Evolutionary conservation across 164 flowering plant species (phyloP), one percentile per base, ranked within the genome.

Genomic region (Aristolochia californica): DNA sequence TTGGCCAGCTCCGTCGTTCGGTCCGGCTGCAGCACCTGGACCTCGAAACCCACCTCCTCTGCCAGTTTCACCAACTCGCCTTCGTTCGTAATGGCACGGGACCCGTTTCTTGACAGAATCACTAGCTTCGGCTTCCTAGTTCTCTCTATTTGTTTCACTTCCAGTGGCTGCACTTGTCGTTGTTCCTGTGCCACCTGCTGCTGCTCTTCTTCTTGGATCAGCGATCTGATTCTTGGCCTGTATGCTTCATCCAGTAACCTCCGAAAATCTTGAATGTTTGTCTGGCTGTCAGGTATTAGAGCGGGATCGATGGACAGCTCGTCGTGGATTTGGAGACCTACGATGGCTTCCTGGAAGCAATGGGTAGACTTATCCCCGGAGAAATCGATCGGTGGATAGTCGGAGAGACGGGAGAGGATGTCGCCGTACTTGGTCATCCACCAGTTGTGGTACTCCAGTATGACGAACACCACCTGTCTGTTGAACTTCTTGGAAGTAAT

Each of bases 391-490:
- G 78, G 75, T 1, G 88, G 85, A 57, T 83, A 87, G 62, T 86
- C 75, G 0, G 96, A 77, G 56, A 91, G 85, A 0, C 48, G 83
- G 0, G 93, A 72, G 40, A 91, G 67, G 30, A 91, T 72, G 43
- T 83, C 72, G 0, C 72, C 83, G 55, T 88, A 91, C 70, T 91
- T 91, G 20, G 70, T 76, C 13, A 79, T 57, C 96, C 96, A 91
- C 98, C 96, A 91, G 2, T 60, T 14, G 64, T 87, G 96, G 63
- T 84, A 91, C 28, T 91, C 98, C 27, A 83, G 80, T 22, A 88
- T 78, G 14, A 88, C 91, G 59, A 88, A 83, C 63, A 88, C 79
- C 43, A 88, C 96, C 60, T 82, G 69, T 75, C 75, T 85, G 45
- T 85, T 76, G 45, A 80, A 74, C 49, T 73, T 81, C 62, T 81